A percentile compares a stretch with the other conserved stretches of the same genome.
These are phyloP conservation scores for Symbiodinium pilosum DNA, from an alignment of 73 alveolate genomes.

Conservation along the genomic window DNA sequence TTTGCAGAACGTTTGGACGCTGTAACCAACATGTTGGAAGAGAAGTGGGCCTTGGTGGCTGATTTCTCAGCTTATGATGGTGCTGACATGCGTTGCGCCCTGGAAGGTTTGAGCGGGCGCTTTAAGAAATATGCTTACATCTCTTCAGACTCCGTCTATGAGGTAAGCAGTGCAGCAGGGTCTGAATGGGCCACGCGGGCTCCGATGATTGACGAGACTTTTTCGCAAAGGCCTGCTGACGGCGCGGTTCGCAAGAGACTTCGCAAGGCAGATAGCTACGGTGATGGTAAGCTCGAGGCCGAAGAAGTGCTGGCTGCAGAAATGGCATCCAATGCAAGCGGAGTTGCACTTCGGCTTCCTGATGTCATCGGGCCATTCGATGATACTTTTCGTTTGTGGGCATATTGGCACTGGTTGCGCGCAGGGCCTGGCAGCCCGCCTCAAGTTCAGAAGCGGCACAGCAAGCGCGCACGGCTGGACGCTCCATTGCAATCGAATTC, in stretches of 20 bases:
- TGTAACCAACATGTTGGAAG: conserved; percentile 4
- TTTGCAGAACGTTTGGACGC: conserved; percentile 47
- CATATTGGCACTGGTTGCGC: conserved; percentile 91
- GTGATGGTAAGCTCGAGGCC: conserved; percentile 84
- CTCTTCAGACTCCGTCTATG: conserved; percentile 78
- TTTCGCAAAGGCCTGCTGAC: conserved; percentile 26
- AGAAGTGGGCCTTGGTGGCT: conserved; percentile 70
- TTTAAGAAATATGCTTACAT: conserved; percentile 48
- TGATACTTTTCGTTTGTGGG: conserved; percentile 96
- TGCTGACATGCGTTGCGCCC: conserved; percentile 34
- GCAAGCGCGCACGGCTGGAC: conserved; percentile 38
- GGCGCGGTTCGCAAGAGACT: conserved; percentile 1
- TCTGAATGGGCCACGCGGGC: conserved; percentile 21
- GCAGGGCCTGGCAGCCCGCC: conserved; percentile 53
- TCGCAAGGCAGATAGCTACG: conserved; percentile 80
- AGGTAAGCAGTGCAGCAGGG: conserved; percentile 70
- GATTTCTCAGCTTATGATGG: conserved; percentile 93
- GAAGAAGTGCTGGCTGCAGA: conserved; percentile 79
- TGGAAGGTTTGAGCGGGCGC: conserved; percentile 78
- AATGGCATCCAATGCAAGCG: neutral
- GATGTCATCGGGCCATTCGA: conserved; percentile 97
- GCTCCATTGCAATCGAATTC: neutral
- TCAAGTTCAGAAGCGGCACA: conserved; percentile 32
- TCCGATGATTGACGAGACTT: neutral
- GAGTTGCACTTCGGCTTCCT: conserved; percentile 95